Base-by-base conservation (phyloP, 768 basidiomycete species). In the Mycena chlorophos region DNA sequence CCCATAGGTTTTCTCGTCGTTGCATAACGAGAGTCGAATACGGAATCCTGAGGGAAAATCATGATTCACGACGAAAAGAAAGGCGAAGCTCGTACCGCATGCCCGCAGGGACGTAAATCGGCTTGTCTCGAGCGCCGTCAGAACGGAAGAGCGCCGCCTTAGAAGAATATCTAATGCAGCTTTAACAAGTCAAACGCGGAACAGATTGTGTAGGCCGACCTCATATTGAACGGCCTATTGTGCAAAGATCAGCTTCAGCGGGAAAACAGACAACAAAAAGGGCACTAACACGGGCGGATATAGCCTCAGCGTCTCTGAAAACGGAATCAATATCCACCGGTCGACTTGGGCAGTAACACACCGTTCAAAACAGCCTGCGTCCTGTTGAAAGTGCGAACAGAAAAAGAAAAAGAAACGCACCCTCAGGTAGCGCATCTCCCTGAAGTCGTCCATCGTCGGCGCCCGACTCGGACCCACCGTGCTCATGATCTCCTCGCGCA, bases 1-100 rank as follows among this genome's bases (percentile, higher is more conserved):
- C 86, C 86, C 86, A 88, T 2, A 85, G 74, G 58, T 86, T 83
- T 48, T 68, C 75, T 28, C 84, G 74, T 5, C 85, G 75, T 31
- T 88, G 87, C 83, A 86, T 85, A 28, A 80, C 67, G 55, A 77
- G 72, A 4, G 84, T 75, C 6, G 78, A 76, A 61, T 83, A 86
- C 0, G 67, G 55, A n/a, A 68, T 60, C 46, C 81, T 79, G 31
- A 37, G 12, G n/a, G n/a, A 37, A 37, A 10, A 37, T 10, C 34
- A n/a, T 40, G 37, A 22, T 3, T 1, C 3, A 12, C n/a, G 16
- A 30, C 12, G 14, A 49, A 19, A 1, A 28, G 23, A 27, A 23
- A 6, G 20, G 38, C 17, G 28, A 8, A 39, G 30, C 42, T 34
- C 56, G 5, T 46, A 73, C 68, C 68, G 66, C 0, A 75, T 76